phyloP scores from a whole-genome alignment of 371 early-diverging fungal genomes.

The Chytridiales sp. region DNA sequence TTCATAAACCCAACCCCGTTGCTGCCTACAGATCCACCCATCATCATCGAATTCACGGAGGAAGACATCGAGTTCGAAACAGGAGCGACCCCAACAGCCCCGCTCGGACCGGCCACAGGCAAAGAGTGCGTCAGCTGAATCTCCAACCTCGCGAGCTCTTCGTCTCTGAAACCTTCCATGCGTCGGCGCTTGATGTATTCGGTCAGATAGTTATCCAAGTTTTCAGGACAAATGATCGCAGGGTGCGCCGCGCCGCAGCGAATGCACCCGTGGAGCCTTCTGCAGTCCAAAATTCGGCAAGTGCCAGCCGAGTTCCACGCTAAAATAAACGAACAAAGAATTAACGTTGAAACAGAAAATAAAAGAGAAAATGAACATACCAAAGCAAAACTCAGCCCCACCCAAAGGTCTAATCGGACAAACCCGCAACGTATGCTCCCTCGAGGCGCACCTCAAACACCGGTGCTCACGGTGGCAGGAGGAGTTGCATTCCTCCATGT shows the following conservation, averaged over 20 bases:
- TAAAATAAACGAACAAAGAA: conserved; percentile 1
- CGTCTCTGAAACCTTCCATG: conserved; percentile 14
- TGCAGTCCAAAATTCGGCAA: conserved; percentile 33
- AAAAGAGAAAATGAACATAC: conserved; percentile 4
- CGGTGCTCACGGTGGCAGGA: conserved; percentile 38
- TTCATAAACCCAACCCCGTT: too few species aligned
- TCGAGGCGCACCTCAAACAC: conserved; percentile 39
- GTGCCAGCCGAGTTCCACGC: conserved; percentile 36
- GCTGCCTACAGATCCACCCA: too few species aligned
- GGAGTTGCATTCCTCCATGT: conserved; percentile 32
- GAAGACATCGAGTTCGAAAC: too few species aligned
- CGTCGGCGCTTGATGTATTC: conserved; percentile 27
- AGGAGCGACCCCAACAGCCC: too few species aligned
- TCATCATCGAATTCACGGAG: too few species aligned
- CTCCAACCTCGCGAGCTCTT: conserved; percentile 24
- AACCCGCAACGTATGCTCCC: conserved; percentile 28
- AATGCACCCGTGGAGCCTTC: conserved; percentile 31
- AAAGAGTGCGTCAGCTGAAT: conserved; percentile 22
- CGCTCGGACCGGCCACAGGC: background rate
- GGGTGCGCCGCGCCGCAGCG: conserved; percentile 35
- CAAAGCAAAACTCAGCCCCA: conserved; percentile 32
- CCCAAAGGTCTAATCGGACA: conserved; percentile 32
- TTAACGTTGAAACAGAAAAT: background rate
- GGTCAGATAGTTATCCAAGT: conserved; percentile 29
- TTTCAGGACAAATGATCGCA: conserved; percentile 34